Percentiles rank a stretch among this genome's conserved stretches.
Evolutionary conservation across 2,329 filamentous ascomycete genomes (phyloP).

Genomic region (Scytalidium sp.): DNA sequence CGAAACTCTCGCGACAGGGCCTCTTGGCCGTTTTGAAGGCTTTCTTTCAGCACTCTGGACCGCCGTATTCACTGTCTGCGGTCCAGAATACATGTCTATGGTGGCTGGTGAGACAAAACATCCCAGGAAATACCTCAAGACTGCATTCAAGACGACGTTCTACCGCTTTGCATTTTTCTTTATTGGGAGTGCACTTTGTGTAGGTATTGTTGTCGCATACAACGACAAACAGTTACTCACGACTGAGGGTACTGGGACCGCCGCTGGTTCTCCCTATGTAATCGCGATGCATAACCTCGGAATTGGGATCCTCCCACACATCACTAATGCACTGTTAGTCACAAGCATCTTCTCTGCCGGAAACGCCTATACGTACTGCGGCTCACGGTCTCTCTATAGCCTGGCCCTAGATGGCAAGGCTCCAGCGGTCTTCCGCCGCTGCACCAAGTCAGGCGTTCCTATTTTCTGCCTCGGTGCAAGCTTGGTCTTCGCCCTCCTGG

Average conservation of each 20-base stretch:
- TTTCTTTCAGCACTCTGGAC: conserved; percentile 53
- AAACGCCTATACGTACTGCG: conserved; percentile 48
- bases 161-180: conserved; percentile 59
- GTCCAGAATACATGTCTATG: conserved; percentile 49
- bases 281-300: conserved; percentile 62
- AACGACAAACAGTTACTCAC: conserved; percentile 50
- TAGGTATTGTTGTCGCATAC: conserved; percentile 53
- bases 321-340: conserved; percentile 67
- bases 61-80: conserved; percentile 53
- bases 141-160: conserved; percentile 59
- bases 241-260: conserved; percentile 47
- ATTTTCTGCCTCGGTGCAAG: conserved; percentile 54
- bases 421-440: conserved; percentile 48
- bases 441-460: conserved; percentile 58
- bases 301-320: conserved; percentile 59
- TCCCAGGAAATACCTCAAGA: conserved; percentile 50
- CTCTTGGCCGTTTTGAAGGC: conserved; percentile 65
- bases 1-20: conserved; percentile 58
- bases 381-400: conserved; percentile 1
- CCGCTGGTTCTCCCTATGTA: conserved; percentile 59
- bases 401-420: conserved; percentile 4
- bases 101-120: conserved; percentile 50
- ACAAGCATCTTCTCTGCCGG: conserved; percentile 61
- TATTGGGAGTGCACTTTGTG: conserved; percentile 52
- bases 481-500: conserved; percentile 50